These are phyloP conservation scores for Boletus rufocinnamomeus DNA, from an alignment of 768 basidiomycete genomes.

Conservation along the genomic window DNA sequence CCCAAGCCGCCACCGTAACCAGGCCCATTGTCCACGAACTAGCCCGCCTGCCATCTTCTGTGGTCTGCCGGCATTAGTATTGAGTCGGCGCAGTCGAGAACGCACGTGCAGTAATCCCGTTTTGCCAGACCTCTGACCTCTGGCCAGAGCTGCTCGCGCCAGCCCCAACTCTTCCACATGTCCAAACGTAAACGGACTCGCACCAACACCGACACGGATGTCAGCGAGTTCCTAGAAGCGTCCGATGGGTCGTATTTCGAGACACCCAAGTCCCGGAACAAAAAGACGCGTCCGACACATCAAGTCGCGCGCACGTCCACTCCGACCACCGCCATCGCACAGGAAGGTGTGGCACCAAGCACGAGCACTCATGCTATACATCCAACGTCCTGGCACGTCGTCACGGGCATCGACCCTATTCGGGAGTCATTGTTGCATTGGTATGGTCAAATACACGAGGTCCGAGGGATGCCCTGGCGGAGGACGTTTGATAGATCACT, in stretches of 20 bases:
- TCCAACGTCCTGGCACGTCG: slow-evolving; percentile 49
- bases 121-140: neutral
- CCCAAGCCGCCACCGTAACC: neutral
- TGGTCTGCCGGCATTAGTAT: neutral
- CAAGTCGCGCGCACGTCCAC: slow-evolving; percentile 8
- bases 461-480: slow-evolving; percentile 91
- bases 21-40: neutral
- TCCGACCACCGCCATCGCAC: neutral
- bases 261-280: slow-evolving; percentile 7
- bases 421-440: slow-evolving; percentile 60
- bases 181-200: slow-evolving; percentile 31
- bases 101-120: neutral
- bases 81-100: neutral
- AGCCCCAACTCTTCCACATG: slow-evolving; percentile 19
- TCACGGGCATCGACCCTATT: slow-evolving; percentile 41
- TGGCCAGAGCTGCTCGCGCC: neutral
- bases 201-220: slow-evolving; percentile 16
- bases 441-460: slow-evolving; percentile 68
- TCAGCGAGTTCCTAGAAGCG: slow-evolving; percentile 9
- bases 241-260: slow-evolving; percentile 30
- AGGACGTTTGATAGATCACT: slow-evolving; percentile 63
- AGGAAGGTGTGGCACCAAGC: neutral
- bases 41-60: neutral
- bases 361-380: slow-evolving; percentile 33
- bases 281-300: slow-evolving; percentile 22